These are phyloP conservation scores for Plasmopara halstedii DNA, from an alignment of 352 stramenopile species.

Conservation along the genomic window DNA sequence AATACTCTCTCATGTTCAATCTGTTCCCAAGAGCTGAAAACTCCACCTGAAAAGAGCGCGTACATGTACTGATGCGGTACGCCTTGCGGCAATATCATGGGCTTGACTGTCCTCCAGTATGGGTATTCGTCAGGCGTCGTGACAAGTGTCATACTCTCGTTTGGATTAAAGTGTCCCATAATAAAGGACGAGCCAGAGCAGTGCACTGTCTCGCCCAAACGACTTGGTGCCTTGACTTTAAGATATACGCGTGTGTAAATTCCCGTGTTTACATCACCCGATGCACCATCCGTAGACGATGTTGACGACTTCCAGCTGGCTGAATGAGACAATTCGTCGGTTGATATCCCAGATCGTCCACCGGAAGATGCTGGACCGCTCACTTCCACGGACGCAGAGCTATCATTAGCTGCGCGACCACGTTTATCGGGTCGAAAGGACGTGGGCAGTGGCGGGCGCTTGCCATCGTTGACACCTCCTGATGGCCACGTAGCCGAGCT, in stretches of 20 bases:
- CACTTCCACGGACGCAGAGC: constrained; percentile 5
- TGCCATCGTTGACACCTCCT: constrained; percentile 28
- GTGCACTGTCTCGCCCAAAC: constrained; percentile 69
- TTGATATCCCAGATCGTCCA: neutral
- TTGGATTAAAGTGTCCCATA: constrained; percentile 86
- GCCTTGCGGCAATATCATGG: constrained; percentile 86
- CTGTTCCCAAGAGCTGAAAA: constrained; percentile 78
- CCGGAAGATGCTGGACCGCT: constrained; percentile 6
- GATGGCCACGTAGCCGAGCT: constrained; percentile 23
- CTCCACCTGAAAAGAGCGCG: constrained; percentile 77
- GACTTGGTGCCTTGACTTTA: constrained; percentile 54
- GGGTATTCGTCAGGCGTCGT: constrained; percentile 95
- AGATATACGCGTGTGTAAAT: constrained; percentile 80
- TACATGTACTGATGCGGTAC: constrained; percentile 89
- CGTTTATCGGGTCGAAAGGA: constrained; percentile 43
- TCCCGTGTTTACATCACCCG: constrained; percentile 67
- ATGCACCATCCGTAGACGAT: constrained; percentile 23
- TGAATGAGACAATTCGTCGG: constrained; percentile 22
- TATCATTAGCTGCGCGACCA: constrained; percentile 9
- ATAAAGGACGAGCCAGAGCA: constrained; percentile 75
- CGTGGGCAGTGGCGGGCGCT: constrained; percentile 38
- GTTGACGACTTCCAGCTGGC: constrained; percentile 26
- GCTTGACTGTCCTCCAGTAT: constrained; percentile 91
- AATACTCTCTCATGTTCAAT: constrained; percentile 66
- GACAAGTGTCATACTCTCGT: constrained; percentile 89